Percentiles rank a stretch among this genome's conserved stretches.
These are phyloP conservation scores for Trichoderma sp. DNA, from an alignment of 2,329 filamentous ascomycete genomes.

Conservation along the genomic window DNA sequence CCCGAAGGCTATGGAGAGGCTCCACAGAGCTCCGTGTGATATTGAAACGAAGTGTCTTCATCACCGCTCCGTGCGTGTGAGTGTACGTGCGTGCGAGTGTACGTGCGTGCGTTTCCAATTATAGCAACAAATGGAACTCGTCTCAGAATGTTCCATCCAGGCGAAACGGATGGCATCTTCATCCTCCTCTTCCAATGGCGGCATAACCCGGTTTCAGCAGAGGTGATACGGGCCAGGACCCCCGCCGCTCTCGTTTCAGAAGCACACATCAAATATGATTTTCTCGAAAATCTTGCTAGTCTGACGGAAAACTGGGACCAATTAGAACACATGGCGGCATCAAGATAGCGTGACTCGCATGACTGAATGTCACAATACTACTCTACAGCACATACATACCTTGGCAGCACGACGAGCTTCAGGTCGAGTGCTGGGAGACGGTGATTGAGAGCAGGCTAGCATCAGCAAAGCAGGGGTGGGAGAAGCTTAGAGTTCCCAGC, in stretches of 20 bases:
- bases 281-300: conserved; percentile 9
- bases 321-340: conserved; percentile 13
- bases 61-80: background rate
- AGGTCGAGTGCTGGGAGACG: background rate
- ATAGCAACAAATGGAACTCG: conserved; percentile 20
- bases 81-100: background rate
- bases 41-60: background rate
- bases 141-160: conserved; percentile 20
- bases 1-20: conserved; percentile 9
- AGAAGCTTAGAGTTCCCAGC: conserved; percentile 12
- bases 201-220: conserved; percentile 20
- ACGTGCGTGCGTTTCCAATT: conserved; percentile 14
- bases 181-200: conserved; percentile 12
- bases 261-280: background rate
- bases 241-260: conserved; percentile 16
- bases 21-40: conserved; percentile 17
- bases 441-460: conserved; percentile 6
- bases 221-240: conserved; percentile 12
- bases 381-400: background rate
- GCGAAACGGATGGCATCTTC: background rate
- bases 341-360: conserved; percentile 19
- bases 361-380: conserved; percentile 19
- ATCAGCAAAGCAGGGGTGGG: conserved; percentile 2
- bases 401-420: background rate
- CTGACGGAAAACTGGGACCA: conserved; percentile 13